phyloP scores from a whole-genome alignment of 257 asterid genomes.

The Primulina tabacum region DNA sequence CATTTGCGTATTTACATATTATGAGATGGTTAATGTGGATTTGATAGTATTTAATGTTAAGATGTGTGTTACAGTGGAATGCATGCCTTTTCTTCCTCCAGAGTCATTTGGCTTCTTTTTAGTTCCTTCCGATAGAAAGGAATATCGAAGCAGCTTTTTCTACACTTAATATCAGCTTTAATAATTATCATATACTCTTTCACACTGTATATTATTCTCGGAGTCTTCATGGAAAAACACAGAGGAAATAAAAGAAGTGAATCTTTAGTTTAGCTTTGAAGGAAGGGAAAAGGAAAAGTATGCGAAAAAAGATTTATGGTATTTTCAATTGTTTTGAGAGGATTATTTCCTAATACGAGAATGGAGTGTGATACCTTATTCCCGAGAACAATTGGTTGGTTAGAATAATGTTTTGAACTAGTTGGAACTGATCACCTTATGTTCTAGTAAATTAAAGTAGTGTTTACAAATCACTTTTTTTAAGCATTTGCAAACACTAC shows the following conservation, averaged over 20 bases:
- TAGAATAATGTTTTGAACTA: conserved; percentile 24
- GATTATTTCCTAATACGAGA: not conserved
- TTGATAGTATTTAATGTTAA: not conserved
- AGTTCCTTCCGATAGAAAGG: too few relatives aligned
- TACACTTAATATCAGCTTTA: conserved; percentile 18
- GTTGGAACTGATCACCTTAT: conserved; percentile 20
- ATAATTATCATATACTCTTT: conserved; percentile 4
- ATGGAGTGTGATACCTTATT: conserved; percentile 16
- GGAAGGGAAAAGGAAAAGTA: too few relatives aligned
- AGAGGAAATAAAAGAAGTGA: too few relatives aligned
- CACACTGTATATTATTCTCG: not conserved
- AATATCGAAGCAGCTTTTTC: conserved; percentile 1
- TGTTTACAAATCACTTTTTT: too few relatives aligned
- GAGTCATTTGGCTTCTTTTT: conserved; percentile 11
- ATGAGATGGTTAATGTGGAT: not conserved
- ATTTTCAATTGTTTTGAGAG: too few relatives aligned
- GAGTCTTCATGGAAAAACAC: not conserved
- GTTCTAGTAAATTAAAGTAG: not conserved
- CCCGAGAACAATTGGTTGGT: conserved; percentile 19
- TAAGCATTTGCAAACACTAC: too few relatives aligned
- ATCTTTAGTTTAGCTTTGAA: too few relatives aligned
- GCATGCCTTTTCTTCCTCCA: conserved; percentile 9
- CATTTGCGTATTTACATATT: not conserved
- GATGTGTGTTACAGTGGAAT: conserved; percentile 12
- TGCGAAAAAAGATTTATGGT: too few relatives aligned